Percentiles rank a stretch among this genome's conserved stretches.
phyloP scores from a whole-genome alignment of 441 rosid species.

The Erysimum cheiri region DNA sequence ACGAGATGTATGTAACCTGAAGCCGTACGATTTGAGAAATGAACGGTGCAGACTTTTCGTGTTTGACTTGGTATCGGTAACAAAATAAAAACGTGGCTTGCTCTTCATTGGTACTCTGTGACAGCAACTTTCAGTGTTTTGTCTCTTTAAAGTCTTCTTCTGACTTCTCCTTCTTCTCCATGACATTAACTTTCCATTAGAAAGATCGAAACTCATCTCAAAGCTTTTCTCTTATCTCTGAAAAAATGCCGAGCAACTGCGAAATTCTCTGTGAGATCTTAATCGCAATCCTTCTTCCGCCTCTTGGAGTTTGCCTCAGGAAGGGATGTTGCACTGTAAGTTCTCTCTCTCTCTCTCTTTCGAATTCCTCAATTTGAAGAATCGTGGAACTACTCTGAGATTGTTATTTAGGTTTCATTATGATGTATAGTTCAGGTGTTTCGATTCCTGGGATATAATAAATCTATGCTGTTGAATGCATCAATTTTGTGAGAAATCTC shows the following conservation, averaged over 20 bases:
- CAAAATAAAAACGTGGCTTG: conserved; percentile 2
- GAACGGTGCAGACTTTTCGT: conserved; percentile 32
- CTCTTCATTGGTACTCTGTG: conserved; percentile 8
- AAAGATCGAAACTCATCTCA: background rate
- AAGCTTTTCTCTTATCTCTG: background rate
- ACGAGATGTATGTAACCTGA: conserved; percentile 20
- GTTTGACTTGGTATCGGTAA: background rate
- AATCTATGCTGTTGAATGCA: background rate
- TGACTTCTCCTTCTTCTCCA: too few relatives aligned
- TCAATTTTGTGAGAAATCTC: background rate
- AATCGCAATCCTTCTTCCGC: conserved; percentile 83
- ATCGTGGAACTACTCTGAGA: background rate
- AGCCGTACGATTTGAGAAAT: conserved; percentile 22
- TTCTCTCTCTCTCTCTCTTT: background rate
- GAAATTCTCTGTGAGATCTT: conserved; percentile 78
- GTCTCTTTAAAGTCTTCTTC: conserved; percentile 9
- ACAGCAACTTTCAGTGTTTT: conserved; percentile 10
- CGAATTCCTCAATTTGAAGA: background rate
- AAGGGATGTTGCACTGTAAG: conserved; percentile 83
- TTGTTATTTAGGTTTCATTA: background rate
- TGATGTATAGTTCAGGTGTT: background rate
- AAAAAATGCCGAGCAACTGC: conserved; percentile 59
- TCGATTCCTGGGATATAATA: background rate
- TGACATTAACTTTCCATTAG: background rate
- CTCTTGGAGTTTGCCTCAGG: conserved; percentile 81